Base-by-base conservation (phyloP, 208 protist species). In the Phytomonas francai region DNA sequence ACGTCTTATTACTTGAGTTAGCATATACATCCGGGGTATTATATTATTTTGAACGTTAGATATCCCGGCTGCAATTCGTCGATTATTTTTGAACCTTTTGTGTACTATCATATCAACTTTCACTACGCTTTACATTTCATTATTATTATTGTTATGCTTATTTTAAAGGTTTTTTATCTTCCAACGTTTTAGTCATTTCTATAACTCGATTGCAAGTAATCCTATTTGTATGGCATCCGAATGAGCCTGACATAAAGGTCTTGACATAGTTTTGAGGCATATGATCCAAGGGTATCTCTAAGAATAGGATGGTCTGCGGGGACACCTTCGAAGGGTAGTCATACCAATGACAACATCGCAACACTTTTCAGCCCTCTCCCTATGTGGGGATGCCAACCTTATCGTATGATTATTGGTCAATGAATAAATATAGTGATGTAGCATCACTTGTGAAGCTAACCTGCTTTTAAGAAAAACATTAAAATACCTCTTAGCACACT, bases 61-160 rank as follows among this genome's bases (percentile, higher is more conserved):
- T 63, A 57, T 68, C 57, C 22, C 61, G 3, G 51, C 22, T 22
- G 0, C 19, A 45, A 61, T 58, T 57, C 57, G 45, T 64, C 49
- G 31, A 27, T 68, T 60, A 25, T 29, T 67, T 67, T 67, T 19
- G 22, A 63, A 49, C 19, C 32, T 63, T 3, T 39, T 49, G 11
- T 34, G 19, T 58, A 3, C 45, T 25, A 2, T 54, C 16, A 54
- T 5, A 5, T 25, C 1, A 25, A 25, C 45, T 31, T 64, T 34
- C 5, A 16, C 49, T 5, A 27, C 30, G 30, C n/a, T 67, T 32
- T 70, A 33, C 56, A 29, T 14, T 63, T 9, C 42, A 34, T n/a
- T 29, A n/a, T n/a, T n/a, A n/a, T n/a, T n/a, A 45, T 34, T 33
- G 0, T 60, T 11, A 60, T 11, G 57, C 16, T 6, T 49, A 29